These are phyloP conservation scores for Albizia julibrissin DNA, from an alignment of 306 rosid genomes.

Conservation along the genomic window DNA sequence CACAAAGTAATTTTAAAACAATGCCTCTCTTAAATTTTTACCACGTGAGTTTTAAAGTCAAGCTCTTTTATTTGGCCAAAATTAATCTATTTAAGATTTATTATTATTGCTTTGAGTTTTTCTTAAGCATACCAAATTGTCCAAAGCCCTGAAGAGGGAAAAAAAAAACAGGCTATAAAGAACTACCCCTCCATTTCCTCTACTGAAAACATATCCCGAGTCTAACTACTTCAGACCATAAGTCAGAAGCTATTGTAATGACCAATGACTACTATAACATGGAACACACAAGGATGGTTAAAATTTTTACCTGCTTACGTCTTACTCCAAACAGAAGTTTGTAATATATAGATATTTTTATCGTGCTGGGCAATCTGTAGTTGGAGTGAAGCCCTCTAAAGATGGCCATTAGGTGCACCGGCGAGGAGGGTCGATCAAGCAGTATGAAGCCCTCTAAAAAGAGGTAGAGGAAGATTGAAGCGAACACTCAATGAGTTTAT, in stretches of 20 bases:
- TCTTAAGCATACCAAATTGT: background rate
- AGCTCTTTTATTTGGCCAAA: background rate
- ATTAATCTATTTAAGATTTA: slow-evolving; percentile 4
- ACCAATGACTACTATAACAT: background rate
- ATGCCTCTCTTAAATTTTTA: background rate
- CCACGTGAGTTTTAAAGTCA: background rate
- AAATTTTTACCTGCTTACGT: background rate
- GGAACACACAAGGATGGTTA: background rate
- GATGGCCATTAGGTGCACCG: too few relatives aligned
- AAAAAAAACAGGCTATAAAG: background rate
- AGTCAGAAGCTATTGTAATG: background rate
- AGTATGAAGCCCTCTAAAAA: too few relatives aligned
- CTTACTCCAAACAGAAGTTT: background rate
- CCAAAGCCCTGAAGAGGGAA: background rate
- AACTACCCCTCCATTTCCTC: background rate
- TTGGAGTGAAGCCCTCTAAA: too few relatives aligned
- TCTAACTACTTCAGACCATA: background rate
- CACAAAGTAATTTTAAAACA: slow-evolving; percentile 1
- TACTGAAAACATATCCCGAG: background rate
- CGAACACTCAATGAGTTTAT: too few relatives aligned
- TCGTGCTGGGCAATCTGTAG: background rate
- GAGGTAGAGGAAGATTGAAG: too few relatives aligned
- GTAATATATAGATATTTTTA: background rate
- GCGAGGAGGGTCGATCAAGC: too few relatives aligned
- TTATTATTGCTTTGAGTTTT: background rate